Base-by-base conservation (phyloP, 78 protist genomes). In the Chrysochromulina parva region DNA sequence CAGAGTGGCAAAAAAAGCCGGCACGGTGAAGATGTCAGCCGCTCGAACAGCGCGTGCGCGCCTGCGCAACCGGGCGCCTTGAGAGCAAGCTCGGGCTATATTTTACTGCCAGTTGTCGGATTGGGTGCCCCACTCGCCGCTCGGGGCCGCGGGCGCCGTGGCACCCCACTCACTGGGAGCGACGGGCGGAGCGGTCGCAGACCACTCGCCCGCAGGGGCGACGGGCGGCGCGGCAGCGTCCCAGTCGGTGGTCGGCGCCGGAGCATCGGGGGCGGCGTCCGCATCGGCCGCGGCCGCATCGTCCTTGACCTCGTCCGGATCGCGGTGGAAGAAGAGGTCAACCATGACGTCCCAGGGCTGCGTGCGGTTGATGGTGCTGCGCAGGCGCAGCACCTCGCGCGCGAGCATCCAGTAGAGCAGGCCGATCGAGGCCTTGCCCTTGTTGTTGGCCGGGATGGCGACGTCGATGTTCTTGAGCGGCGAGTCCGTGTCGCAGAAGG, bases 401-500 rank as follows among this genome's bases (percentile, higher is more conserved):
- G 99, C 97, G 67, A 99, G 98, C 85, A 99, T 58, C 99, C 99
- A 99, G 98, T 96, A 98, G 95, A 98, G 94, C 53, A 98, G 94
- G 67, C 98, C 99, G 92, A 97, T 94, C 78, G 99, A 92, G 94
- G 94, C 86, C 92, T 85, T 88, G 76, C 96, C 93, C 95, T 98
- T 96, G 99, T 98, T 98, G 99, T 99, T 99, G 96, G 98, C 96
- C 62, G 99, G 99, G 95, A 99, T 98, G 91, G 99, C 99, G 62
- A 96, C 93, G 95, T 98, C 99, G 81, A 99, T 97, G 96, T 93
- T 92, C 66, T 74, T 89, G 86, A 97, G 92, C 57, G 98, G 97
- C 58, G 99, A 94, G 96, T 98, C 98, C 59, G 99, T 91, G 96
- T 98, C 97, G 97, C 99, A 97, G 95, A 99, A 96, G 90, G 99